phyloP scores from a whole-genome alignment of 106 monocot species.

The Amphibolis antarctica region DNA sequence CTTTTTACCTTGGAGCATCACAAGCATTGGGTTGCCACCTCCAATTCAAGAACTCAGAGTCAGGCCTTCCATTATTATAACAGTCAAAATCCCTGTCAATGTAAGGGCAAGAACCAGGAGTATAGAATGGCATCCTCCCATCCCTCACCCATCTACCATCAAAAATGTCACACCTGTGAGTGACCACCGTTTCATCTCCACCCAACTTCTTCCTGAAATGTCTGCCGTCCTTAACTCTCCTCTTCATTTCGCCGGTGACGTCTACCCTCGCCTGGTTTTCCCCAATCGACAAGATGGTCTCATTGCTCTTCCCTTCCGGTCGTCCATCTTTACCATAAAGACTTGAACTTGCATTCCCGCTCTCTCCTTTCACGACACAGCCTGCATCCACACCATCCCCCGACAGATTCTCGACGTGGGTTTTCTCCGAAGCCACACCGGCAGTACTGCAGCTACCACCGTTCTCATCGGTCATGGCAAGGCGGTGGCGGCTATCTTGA shows the following conservation, averaged over 20 bases:
- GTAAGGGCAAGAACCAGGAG: constrained; percentile 38
- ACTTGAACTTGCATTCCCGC: not conserved
- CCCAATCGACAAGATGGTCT: not conserved
- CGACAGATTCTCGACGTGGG: constrained; percentile 1
- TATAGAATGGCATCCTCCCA: constrained; percentile 32
- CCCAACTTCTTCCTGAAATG: not conserved
- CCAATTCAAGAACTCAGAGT: constrained; percentile 67
- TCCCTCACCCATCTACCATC: constrained; percentile 74
- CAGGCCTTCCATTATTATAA: constrained; percentile 68
- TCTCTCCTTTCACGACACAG: not conserved
- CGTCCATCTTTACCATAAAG: not conserved
- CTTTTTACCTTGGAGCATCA: constrained; percentile 50
- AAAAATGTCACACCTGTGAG: constrained; percentile 53
- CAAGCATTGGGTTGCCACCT: constrained; percentile 76
- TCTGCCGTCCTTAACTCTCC: not conserved
- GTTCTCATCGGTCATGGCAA: no score
- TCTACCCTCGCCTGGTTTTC: no score
- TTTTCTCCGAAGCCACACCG: not conserved
- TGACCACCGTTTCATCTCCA: not conserved
- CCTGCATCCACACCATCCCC: not conserved
- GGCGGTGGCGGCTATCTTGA: no score
- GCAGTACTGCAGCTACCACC: no score
- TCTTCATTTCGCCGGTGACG: no score
- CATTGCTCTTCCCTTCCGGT: not conserved
- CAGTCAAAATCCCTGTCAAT: constrained; percentile 56